Base-by-base conservation (phyloP, 1,284 basidiomycete genomes). In the Cryptococcus sp. region DNA sequence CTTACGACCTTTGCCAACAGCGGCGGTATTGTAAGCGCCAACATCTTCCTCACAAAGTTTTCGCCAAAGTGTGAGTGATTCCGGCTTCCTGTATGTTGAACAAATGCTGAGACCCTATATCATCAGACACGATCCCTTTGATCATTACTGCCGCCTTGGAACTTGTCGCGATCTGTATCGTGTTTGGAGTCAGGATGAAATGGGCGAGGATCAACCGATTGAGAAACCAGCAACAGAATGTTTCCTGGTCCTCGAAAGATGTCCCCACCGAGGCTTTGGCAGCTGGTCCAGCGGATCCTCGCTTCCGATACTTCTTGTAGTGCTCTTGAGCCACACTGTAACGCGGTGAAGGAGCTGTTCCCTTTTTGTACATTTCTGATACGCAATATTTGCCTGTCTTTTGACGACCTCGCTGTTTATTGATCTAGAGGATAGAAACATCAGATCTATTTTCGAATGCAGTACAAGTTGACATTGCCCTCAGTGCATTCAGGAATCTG, bases 301-400 rank as follows among this genome's bases (percentile, higher is more conserved):
- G 73, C 7, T 83, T 81, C 73, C 75, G 82, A 45, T 82, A 82
- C 60, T 82, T 83, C 80, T 81, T 50, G 19, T 45, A 45, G 11
- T 8, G 31, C 13, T 35, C 31, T 35, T 35, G 31, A 35, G 31
- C 31, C 31, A 25, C 31, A 35, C 31, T 35, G 31, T 35, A 10
- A 35, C 31, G 31, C 7, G 31, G 31, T 35, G 31, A 35, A 35
- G 8, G 31, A 35, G 31, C 13, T 10, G 31, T 10, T 35, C 31
- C 8, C 7, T 35, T 35, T 35, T 35, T 35, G 31, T 35, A 35
- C 31, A 8, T 35, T 35, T 35, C 3, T 35, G 31, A 35, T 35
- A 35, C 31, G 13, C 31, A 35, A 10, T 10, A 2, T 35, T 35
- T 35, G 31, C 31, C 8, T 35, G 31, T 35, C 13, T 4, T 13